phyloP scores from a whole-genome alignment of 78 protist genomes.

The Planoprotostelium fungivorum region DNA sequence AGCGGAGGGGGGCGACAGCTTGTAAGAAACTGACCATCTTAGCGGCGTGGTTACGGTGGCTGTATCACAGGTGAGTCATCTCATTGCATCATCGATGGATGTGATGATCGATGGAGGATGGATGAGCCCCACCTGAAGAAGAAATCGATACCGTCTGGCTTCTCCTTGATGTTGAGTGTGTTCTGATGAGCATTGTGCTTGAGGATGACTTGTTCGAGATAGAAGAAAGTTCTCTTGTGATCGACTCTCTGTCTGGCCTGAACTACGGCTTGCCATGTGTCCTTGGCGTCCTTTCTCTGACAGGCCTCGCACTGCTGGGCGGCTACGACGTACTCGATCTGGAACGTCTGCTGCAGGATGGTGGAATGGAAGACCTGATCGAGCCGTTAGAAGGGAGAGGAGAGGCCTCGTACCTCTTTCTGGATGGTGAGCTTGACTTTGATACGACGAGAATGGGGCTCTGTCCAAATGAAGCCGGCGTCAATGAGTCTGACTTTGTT shows the following conservation, averaged over 20 bases:
- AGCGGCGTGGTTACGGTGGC: constrained; percentile 68
- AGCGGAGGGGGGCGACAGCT: constrained; percentile 67
- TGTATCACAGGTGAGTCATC: no score
- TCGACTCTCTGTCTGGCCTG: constrained; percentile 96
- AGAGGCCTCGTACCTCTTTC: constrained; percentile 77
- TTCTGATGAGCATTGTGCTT: constrained; percentile 87
- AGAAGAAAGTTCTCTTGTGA: constrained; percentile 94
- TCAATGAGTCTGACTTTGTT: constrained; percentile 89
- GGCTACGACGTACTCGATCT: constrained; percentile 86
- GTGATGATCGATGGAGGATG: no score
- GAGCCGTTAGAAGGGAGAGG: no score
- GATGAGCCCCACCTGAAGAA: constrained; percentile 78
- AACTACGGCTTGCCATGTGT: constrained; percentile 90
- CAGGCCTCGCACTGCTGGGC: constrained; percentile 88
- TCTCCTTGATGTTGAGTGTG: constrained; percentile 63
- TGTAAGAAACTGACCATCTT: constrained; percentile 81
- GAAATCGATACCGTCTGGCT: constrained; percentile 95
- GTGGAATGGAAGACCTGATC: constrained; percentile 37
- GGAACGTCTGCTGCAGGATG: constrained; percentile 77
- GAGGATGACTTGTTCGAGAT: constrained; percentile 95
- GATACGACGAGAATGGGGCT: constrained; percentile 96
- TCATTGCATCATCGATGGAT: no score
- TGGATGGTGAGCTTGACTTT: constrained; percentile 91
- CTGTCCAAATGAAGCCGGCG: constrained; percentile 99
- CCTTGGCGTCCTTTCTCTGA: constrained; percentile 81